These are phyloP conservation scores for Tricholoma furcatifolium DNA, from an alignment of 768 basidiomycete species.

Conservation along the genomic window DNA sequence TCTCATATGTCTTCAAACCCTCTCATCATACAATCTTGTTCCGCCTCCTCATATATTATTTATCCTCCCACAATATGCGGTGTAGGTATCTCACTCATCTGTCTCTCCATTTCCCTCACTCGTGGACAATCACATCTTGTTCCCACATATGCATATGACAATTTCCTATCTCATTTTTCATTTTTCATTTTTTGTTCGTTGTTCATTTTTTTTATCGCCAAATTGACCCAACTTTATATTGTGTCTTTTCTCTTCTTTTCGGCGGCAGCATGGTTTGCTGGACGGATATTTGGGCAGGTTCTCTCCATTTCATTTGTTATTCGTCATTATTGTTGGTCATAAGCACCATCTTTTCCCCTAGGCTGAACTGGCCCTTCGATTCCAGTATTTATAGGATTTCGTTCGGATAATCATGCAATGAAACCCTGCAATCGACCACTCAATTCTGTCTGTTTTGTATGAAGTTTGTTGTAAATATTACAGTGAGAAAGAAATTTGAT, in stretches of 20 bases:
- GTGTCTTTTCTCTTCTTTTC: neutral
- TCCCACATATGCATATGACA: constrained; percentile 12
- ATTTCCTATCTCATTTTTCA: constrained; percentile 9
- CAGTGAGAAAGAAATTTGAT: constrained; percentile 9
- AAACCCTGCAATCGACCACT: constrained; percentile 1
- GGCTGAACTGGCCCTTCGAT: neutral
- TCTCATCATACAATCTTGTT: constrained; percentile 15
- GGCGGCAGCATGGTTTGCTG: constrained; percentile 6
- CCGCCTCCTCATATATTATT: constrained; percentile 21
- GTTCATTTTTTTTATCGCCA: constrained; percentile 4
- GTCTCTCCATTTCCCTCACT: constrained; percentile 20
- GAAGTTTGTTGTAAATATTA: neutral
- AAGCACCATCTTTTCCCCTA: neutral
- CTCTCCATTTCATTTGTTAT: neutral
- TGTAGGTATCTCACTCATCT: constrained; percentile 22
- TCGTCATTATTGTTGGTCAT: neutral
- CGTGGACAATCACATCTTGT: constrained; percentile 19
- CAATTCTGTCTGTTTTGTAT: neutral
- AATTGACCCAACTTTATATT: neutral
- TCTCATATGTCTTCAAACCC: constrained; percentile 1
- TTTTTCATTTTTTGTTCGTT: constrained; percentile 6
- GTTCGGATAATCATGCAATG: constrained; percentile 11
- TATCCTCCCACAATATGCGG: constrained; percentile 20
- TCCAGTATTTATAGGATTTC: constrained; percentile 13
- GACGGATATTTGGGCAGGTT: constrained; percentile 18